Base-by-base conservation (phyloP, 106 monocot genomes). In the Agapanthus africanus region DNA sequence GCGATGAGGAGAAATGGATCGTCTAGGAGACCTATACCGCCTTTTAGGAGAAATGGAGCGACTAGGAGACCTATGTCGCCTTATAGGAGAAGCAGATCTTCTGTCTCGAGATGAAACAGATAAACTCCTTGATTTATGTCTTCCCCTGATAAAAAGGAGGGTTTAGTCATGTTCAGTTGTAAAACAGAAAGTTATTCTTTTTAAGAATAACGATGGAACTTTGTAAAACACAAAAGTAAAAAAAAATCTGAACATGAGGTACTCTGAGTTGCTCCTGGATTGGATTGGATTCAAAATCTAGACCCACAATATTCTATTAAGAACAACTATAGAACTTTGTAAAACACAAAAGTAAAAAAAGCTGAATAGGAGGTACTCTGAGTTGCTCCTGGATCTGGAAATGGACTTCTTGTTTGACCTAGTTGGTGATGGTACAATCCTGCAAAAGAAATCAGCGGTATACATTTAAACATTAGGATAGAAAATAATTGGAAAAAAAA, bases 231-330 rank as follows among this genome's bases (percentile, higher is more conserved):
- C 16, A 47, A 34, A 33, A 26, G 27, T 32, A n/a, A 11, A 14
- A 28, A 23, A n/a, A n/a, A 25, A 26, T 26, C 9, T 4, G 40
- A 27, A 47, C 11, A 14, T 31, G 23, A 70, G 50, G 77, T 76
- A 82, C 82, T 40, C 62, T 59, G 88, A 81, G 38, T 72, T 31
- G 67, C 81, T 89, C 57, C 79, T 60, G n/a, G 85, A 85, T 65
- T n/a, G n/a, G n/a, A n/a, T n/a, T n/a, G n/a, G n/a, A n/a, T n/a
- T n/a, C n/a, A n/a, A n/a, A n/a, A n/a, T n/a, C n/a, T n/a, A n/a
- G n/a, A n/a, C n/a, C n/a, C n/a, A n/a, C n/a, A n/a, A n/a, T n/a
- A n/a, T n/a, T n/a, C n/a, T n/a, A n/a, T n/a, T n/a, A n/a, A n/a
- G n/a, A n/a, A n/a, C n/a, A n/a, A n/a, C n/a, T n/a, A n/a, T 61